These are phyloP conservation scores for Thamnidium elegans DNA, from an alignment of 192 early-diverging fungal genomes.

Conservation along the genomic window DNA sequence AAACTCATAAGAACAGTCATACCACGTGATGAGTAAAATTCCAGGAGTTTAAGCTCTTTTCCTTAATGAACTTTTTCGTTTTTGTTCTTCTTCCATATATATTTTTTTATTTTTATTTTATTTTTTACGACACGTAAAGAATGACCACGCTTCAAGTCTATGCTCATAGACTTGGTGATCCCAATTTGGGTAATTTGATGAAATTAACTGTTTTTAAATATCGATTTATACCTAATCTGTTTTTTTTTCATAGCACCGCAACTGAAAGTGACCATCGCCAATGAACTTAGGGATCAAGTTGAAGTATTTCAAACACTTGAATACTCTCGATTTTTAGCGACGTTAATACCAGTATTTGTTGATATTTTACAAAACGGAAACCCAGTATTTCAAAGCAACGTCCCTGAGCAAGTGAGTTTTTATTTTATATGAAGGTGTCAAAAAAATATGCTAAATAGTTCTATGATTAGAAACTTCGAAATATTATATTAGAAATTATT, in stretches of 20 bases:
- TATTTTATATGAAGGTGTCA: neutral
- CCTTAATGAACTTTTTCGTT: neutral
- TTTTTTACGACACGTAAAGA: neutral
- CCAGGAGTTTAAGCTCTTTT: no score
- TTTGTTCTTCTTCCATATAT: neutral
- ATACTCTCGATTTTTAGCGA: conserved; percentile 71
- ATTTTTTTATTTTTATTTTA: neutral
- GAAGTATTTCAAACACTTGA: conserved; percentile 88
- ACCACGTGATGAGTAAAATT: no score
- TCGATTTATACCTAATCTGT: neutral
- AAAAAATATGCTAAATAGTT: neutral
- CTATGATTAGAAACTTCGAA: conserved; percentile 76
- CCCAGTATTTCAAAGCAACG: conserved; percentile 71
- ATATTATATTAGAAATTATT: conserved; percentile 86
- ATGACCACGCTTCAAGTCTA: conserved; percentile 47
- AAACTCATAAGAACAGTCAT: no score
- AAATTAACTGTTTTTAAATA: neutral
- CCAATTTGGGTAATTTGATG: conserved; percentile 41
- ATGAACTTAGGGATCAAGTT: conserved; percentile 86
- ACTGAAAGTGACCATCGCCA: conserved; percentile 78
- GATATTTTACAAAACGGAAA: conserved; percentile 69
- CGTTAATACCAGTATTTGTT: conserved; percentile 81
- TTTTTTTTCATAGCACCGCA: conserved; percentile 46
- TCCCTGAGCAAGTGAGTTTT: conserved; percentile 66
- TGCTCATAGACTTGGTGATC: conserved; percentile 50